Evolutionary conservation across 2,329 filamentous ascomycete species (phyloP), one percentile per base, ranked within the genome.

Genomic region (Aspergillus pseudotamarii): DNA sequence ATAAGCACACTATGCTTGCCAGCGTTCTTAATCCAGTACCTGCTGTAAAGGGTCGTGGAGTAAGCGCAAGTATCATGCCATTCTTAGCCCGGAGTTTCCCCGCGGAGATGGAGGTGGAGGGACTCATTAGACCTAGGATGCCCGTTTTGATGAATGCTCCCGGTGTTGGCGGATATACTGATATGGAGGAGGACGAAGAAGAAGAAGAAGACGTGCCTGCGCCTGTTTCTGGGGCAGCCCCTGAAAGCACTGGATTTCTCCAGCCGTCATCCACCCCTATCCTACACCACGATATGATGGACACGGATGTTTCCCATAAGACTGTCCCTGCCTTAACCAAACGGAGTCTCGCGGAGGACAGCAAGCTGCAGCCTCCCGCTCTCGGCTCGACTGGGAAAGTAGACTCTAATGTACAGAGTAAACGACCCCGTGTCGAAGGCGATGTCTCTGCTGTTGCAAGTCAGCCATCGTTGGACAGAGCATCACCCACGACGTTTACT

Each of bases 11-110:
- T 48, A 91, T 97, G 85, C 73, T 95, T 12, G 88, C 93, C 6
- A 94, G 92, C 75, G 88, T 96, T 14, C 81, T 97, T 63, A 93
- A 95, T 76, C 92, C 93, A 0, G 87, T 89, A 76, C 80, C 88
- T 66, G 82, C 88, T 72, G 81, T 86, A 71, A 84, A 88, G 73
- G 86, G 89, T 48, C 82, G 87, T 66, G 81, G 80, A 45, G 85
- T 87, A 58, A 86, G 88, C 64, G 84, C 91, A 32, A 95, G 90
- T 75, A 89, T 97, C 55, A 78, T 97, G 55, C 94, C 94, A 0
- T 91, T 96, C 70, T 80, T 97, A 30, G 86, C 88, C 9, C 85
- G 88, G 60, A 84, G 86, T 57, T 91, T 88, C 70, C 83, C 88
- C 0, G 76, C 84, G 12, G 86, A 89, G 57, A 82, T 86, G 61